Conservation (phyloP, 2,329 filamentous ascomycete species). For the Emmonsiellopsis sp. region DNA sequence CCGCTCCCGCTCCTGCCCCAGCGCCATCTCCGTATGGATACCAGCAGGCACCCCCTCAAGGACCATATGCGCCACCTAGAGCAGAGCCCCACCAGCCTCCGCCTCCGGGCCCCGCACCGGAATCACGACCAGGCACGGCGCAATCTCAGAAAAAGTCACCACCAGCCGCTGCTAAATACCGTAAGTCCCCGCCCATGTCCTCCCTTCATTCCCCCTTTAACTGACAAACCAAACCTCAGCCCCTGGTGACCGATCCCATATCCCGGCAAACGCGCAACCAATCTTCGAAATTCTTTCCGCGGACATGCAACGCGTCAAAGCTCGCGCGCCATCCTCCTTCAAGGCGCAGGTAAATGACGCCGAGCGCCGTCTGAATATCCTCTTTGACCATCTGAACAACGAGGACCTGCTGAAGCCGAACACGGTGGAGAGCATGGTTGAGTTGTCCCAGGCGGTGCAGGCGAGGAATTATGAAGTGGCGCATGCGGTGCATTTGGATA, state of each 20-base stretch:
- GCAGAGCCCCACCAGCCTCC: slow-evolving; percentile 28
- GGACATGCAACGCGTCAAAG: slow-evolving; percentile 83
- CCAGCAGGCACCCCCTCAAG: slow-evolving; percentile 27
- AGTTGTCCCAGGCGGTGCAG: slow-evolving; percentile 55
- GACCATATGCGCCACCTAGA: slow-evolving; percentile 39
- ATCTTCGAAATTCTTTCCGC: slow-evolving; percentile 71
- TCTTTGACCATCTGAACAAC: slow-evolving; percentile 98
- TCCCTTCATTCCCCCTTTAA: slow-evolving; percentile 4
- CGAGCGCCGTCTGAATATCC: slow-evolving; percentile 79
- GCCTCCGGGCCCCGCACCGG: slow-evolving; percentile 30
- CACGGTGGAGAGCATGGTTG: slow-evolving; percentile 44
- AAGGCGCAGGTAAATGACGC: slow-evolving; percentile 86
- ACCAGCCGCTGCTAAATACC: slow-evolving; percentile 55
- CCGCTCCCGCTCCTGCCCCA: slow-evolving; percentile 27
- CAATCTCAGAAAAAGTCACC: slow-evolving; percentile 42
- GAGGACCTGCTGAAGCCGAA: slow-evolving; percentile 77
- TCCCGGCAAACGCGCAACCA: slow-evolving; percentile 64
- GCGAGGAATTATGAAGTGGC: slow-evolving; percentile 61
- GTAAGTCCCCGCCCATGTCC: slow-evolving; percentile 37
- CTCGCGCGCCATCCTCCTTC: slow-evolving; percentile 77
- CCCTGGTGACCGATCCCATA: slow-evolving; percentile 80
- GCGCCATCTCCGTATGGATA: slow-evolving; percentile 51
- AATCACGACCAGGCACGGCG: slow-evolving; percentile 41
- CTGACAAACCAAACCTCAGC: slow-evolving; percentile 25
- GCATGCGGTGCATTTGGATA: slow-evolving; percentile 60